These are phyloP conservation scores for Alnus glutinosa DNA, from an alignment of 306 rosid species.

Conservation along the genomic window DNA sequence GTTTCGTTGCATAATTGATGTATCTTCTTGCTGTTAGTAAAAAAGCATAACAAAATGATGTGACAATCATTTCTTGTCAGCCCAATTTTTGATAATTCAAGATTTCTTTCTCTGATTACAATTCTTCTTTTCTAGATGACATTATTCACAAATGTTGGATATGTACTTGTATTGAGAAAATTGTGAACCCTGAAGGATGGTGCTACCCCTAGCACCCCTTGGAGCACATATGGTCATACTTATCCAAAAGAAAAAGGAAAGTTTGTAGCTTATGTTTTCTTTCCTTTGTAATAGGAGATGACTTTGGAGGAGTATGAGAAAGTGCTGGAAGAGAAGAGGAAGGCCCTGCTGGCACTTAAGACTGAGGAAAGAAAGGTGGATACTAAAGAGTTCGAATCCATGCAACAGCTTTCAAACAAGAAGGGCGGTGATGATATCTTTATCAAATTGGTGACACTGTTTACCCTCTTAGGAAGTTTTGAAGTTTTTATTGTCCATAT, in stretches of 20 bases:
- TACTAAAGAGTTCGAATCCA: slow-evolving; percentile 66
- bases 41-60: background rate
- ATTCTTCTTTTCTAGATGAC: background rate
- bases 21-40: background rate
- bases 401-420: slow-evolving; percentile 90
- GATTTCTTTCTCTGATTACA: background rate
- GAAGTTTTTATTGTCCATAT: background rate
- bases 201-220: background rate
- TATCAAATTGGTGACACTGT: slow-evolving; percentile 64
- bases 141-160: background rate
- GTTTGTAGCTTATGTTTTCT: slow-evolving; percentile 19
- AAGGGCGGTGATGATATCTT: slow-evolving; percentile 75
- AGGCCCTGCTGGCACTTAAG: slow-evolving; percentile 71
- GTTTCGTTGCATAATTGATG: background rate
- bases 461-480: background rate
- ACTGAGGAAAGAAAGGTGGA: slow-evolving; percentile 89
- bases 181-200: background rate
- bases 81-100: background rate
- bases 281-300: slow-evolving; percentile 66
- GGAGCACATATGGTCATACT: background rate
- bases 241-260: background rate
- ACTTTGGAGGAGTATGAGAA: slow-evolving; percentile 95
- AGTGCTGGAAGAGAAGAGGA: slow-evolving; percentile 81
- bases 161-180: background rate
- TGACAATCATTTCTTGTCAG: background rate